Base-by-base conservation (phyloP, 2,329 filamentous ascomycete genomes). In the Fusarium sp. region DNA sequence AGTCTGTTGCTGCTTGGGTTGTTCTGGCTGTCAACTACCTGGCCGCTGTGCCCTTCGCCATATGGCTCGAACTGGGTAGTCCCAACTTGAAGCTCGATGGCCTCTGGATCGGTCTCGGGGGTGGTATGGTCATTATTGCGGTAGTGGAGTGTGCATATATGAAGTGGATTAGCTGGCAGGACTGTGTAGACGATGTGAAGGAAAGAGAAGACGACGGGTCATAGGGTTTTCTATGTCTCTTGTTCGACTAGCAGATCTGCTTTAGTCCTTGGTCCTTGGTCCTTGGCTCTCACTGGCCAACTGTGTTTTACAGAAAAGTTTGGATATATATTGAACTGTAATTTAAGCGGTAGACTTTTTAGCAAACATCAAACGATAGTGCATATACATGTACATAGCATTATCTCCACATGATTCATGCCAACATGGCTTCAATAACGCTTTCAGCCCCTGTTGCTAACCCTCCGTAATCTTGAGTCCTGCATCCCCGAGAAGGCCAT, bases 161-260 rank as follows among this genome's bases (percentile, higher is more conserved):
- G 70, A 73, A 70, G 33, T 70, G 62, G 56, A 62, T 73, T 4
- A 70, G 51, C 36, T 74, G 72, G 72, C 67, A 74, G 36, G 65
- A 69, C 34, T 74, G 72, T 28, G 63, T 69, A 30, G 70, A 73
- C 9, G 68, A 71, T 15, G 70, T 69, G 4, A 74, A 59, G 45
- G 47, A 68, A 38, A 59, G 72, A 36, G 72, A 74, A 46, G 53
- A 57, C 10, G 68, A 69, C 18, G 61, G 66, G 18, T 47, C 56
- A 40, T 69, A 69, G 44, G 37, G 47, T 34, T 28, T 49, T 36
- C 30, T 5, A 37, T n/a, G n/a, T 16, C 34, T 20, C 23, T 45
- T 16, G 26, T 16, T 45, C 16, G 26, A 45, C 18, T 38, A 28
- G 42, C 20, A 34, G 4, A 41, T 37, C 8, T 50, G n/a, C 18